A percentile compares a stretch with the other conserved stretches of the same genome.
Evolutionary conservation across 2,329 filamentous ascomycete species (phyloP).

Genomic region (Pseudonectria foliicola): DNA sequence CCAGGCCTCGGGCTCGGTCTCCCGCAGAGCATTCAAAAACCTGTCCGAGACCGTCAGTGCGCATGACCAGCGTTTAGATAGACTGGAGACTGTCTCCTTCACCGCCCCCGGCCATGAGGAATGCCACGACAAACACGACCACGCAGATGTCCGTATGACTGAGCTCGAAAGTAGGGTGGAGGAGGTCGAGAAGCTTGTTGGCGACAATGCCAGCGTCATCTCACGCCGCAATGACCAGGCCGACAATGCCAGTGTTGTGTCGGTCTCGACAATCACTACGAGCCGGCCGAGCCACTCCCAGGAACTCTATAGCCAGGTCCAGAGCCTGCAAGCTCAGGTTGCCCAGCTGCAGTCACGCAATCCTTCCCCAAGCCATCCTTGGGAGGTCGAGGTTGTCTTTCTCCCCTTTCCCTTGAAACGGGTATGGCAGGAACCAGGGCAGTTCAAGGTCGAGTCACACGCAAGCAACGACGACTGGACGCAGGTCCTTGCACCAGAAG

Average conservation of each 20-base stretch:
- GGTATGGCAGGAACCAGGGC: constrained; percentile 44
- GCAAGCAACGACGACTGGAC: constrained; percentile 46
- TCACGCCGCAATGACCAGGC: constrained; percentile 29
- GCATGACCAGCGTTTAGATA: constrained; percentile 59
- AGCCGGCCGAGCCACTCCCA: constrained; percentile 33
- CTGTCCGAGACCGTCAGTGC: constrained; percentile 48
- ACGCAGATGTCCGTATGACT: constrained; percentile 57
- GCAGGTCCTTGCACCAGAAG: constrained; percentile 43
- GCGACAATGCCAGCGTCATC: constrained; percentile 38
- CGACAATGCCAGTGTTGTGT: constrained; percentile 41
- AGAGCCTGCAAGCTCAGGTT: constrained; percentile 43
- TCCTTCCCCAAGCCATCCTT: constrained; percentile 57
- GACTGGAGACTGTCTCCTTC: constrained; percentile 64
- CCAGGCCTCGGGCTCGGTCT: constrained; percentile 12
- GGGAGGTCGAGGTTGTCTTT: constrained; percentile 71
- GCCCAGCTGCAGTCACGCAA: constrained; percentile 51
- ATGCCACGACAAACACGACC: constrained; percentile 60
- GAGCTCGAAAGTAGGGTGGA: constrained; percentile 61
- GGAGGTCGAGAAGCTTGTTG: constrained; percentile 49
- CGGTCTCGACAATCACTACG: constrained; percentile 37
- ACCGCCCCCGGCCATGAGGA: constrained; percentile 60
- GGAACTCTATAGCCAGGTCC: constrained; percentile 44
- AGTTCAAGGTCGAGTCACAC: constrained; percentile 37
- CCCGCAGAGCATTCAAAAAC: constrained; percentile 35
- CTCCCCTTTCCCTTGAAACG: constrained; percentile 59